These are phyloP conservation scores for Cladobotryum protrusum DNA, from an alignment of 2,329 filamentous ascomycete species.

Conservation along the genomic window DNA sequence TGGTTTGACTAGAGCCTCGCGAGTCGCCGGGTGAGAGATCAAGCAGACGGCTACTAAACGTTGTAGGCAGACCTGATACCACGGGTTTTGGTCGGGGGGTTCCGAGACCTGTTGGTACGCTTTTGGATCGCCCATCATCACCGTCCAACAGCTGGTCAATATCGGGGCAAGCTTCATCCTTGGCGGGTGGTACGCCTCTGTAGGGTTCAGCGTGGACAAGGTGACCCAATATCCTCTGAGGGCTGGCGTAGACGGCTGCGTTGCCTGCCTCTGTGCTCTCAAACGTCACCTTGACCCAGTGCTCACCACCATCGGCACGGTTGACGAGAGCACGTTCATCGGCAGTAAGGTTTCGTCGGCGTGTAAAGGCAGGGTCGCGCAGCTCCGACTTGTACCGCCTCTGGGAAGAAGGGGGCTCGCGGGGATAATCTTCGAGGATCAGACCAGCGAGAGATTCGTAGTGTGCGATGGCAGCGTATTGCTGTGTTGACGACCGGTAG, in stretches of 20 bases:
- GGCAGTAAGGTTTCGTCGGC: slow-evolving; percentile 56
- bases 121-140: slow-evolving; percentile 29
- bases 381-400: slow-evolving; percentile 68
- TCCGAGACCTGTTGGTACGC: slow-evolving; percentile 26
- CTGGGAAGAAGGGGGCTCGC: slow-evolving; percentile 68
- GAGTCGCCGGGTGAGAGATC: slow-evolving; percentile 40
- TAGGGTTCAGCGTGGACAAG: slow-evolving; percentile 67
- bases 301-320: slow-evolving; percentile 72
- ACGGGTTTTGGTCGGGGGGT: slow-evolving; percentile 22
- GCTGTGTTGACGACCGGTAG: slow-evolving; percentile 57
- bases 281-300: slow-evolving; percentile 89
- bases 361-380: slow-evolving; percentile 64
- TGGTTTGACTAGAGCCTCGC: slow-evolving; percentile 47
- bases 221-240: slow-evolving; percentile 64
- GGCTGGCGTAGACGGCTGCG: slow-evolving; percentile 61
- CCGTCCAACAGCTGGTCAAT: slow-evolving; percentile 32
- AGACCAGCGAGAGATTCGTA: slow-evolving; percentile 81
- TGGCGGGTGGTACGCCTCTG: slow-evolving; percentile 54
- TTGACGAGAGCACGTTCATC: slow-evolving; percentile 76
- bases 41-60: slow-evolving; percentile 32
- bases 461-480: slow-evolving; percentile 84
- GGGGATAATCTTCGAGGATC: slow-evolving; percentile 90
- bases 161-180: slow-evolving; percentile 58
- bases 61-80: slow-evolving; percentile 25
- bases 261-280: slow-evolving; percentile 68